These are phyloP conservation scores for Gyromitra esculenta DNA, from an alignment of 2,329 filamentous ascomycete genomes.

Conservation along the genomic window DNA sequence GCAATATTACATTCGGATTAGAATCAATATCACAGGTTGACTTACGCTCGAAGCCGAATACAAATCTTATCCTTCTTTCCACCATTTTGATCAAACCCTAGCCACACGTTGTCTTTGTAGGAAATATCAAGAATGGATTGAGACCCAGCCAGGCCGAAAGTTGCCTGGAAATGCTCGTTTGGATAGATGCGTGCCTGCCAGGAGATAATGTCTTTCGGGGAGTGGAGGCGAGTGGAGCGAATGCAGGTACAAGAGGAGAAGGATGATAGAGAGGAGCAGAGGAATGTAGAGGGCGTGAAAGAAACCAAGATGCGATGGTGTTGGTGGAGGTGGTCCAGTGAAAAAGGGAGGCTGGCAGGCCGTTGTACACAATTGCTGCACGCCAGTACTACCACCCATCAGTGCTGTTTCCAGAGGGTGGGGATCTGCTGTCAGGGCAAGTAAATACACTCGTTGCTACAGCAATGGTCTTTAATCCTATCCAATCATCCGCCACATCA, in stretches of 20 bases:
- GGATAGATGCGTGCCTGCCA: too few relatives aligned
- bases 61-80: slow-evolving; percentile 55
- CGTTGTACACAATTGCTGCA: slow-evolving; percentile 3
- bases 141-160: slow-evolving; percentile 9
- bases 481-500: slow-evolving; percentile 32
- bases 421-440: slow-evolving; percentile 22
- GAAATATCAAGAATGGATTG: neutral
- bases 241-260: neutral
- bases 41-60: slow-evolving; percentile 55
- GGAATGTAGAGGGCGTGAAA: slow-evolving; percentile 4
- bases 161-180: neutral
- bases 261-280: slow-evolving; percentile 17
- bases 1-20: neutral
- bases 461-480: slow-evolving; percentile 7
- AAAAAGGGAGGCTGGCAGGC: slow-evolving; percentile 47
- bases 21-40: neutral
- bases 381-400: too few relatives aligned
- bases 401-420: slow-evolving; percentile 4
- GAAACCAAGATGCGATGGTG: slow-evolving; percentile 23
- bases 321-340: slow-evolving; percentile 17
- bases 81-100: slow-evolving; percentile 21
- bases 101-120: neutral
- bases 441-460: slow-evolving; percentile 47
- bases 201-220: neutral
- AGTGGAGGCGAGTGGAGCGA: slow-evolving; percentile 15